A percentile compares a stretch with the other conserved stretches of the same genome.
phyloP scores from a whole-genome alignment of 139 green algal species.

The Gonium pectorale region DNA sequence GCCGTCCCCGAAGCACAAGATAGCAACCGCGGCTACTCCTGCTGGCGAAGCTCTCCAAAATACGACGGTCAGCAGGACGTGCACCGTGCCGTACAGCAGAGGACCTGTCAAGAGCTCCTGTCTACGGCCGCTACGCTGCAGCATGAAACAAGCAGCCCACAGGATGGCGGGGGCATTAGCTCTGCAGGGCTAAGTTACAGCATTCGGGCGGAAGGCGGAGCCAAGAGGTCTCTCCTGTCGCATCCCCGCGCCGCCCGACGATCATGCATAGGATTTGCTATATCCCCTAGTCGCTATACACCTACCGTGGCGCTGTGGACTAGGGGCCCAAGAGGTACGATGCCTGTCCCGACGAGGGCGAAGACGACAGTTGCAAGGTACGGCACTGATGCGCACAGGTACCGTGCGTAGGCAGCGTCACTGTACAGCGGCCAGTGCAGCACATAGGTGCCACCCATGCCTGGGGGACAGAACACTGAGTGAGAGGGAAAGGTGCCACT shows the following conservation, averaged over 20 bases:
- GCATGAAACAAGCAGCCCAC: too few relatives aligned
- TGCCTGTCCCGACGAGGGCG: slow-evolving; percentile 9
- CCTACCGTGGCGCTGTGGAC: slow-evolving; percentile 18
- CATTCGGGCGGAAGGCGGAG: too few relatives aligned
- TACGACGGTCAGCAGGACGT: neutral
- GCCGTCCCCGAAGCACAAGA: slow-evolving; percentile 45
- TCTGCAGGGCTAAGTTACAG: too few relatives aligned
- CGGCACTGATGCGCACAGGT: slow-evolving; percentile 17
- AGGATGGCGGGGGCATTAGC: too few relatives aligned
- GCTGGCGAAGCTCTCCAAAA: slow-evolving; percentile 33
- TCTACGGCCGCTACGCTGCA: slow-evolving; percentile 4
- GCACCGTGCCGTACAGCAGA: slow-evolving; percentile 47
- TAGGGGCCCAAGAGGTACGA: neutral
- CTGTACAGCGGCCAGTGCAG: slow-evolving; percentile 41
- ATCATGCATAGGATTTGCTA: too few relatives aligned
- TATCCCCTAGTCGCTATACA: too few relatives aligned
- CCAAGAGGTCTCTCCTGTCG: too few relatives aligned
- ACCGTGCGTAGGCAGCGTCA: neutral
- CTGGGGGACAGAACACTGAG: neutral
- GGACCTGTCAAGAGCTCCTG: slow-evolving; percentile 45
- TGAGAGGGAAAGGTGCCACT: neutral
- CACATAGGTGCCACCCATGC: slow-evolving; percentile 25
- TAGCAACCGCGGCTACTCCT: slow-evolving; percentile 19
- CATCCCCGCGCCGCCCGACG: too few relatives aligned
- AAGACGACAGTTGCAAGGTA: neutral